Conservation (phyloP, 148 eudicot species). For the Chenopodium berlandieri region DNA sequence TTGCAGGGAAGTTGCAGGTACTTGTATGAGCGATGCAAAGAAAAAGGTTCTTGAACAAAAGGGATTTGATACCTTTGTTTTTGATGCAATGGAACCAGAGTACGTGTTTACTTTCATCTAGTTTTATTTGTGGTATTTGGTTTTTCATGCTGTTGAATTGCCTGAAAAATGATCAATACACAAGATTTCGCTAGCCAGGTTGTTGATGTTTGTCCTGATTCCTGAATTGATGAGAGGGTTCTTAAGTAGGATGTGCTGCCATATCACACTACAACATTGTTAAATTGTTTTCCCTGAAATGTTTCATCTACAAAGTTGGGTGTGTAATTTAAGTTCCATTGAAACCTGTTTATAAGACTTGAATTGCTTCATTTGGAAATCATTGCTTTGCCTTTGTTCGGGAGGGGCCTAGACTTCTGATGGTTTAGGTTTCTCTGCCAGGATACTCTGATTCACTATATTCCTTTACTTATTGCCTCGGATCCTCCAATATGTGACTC, state of each 20-base stretch:
- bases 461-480: not conserved
- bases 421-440: not conserved
- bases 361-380: not conserved
- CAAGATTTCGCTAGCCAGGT: not conserved
- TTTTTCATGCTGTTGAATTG: not conserved
- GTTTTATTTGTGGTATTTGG: not conserved
- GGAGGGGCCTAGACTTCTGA: not conserved
- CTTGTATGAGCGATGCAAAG: conserved; percentile 63
- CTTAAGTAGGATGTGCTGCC: not conserved
- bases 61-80: conserved; percentile 64
- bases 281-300: not conserved
- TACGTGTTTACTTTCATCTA: conserved; percentile 32
- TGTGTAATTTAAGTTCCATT: not conserved
- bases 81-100: conserved; percentile 74
- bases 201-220: not conserved
- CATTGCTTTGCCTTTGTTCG: not conserved
- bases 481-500: conserved; percentile 18
- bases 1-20: conserved; percentile 67
- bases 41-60: conserved; percentile 61
- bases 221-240: not conserved
- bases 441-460: not conserved
- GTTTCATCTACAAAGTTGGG: not conserved
- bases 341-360: not conserved
- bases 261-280: not conserved
- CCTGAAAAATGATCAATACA: not conserved